Conservation (phyloP, 2,329 filamentous ascomycete species). For the Proliferodiscus dingleyae region DNA sequence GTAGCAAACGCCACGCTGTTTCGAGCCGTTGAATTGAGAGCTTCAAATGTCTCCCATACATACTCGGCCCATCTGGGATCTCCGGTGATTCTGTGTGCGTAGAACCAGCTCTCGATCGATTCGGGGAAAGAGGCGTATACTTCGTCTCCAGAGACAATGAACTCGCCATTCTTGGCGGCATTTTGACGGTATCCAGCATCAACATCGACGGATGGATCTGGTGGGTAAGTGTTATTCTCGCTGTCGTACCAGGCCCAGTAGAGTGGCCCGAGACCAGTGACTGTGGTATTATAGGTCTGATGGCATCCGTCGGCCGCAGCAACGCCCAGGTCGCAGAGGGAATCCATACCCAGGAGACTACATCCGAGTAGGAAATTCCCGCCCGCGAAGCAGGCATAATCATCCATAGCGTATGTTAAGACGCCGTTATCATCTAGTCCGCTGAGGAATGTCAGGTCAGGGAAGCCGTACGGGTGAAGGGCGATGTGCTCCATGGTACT, state of each 20-base stretch:
- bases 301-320: conserved; percentile 61
- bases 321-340: conserved; percentile 10
- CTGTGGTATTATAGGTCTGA: conserved; percentile 61
- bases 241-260: conserved; percentile 44
- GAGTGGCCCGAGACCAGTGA: conserved; percentile 70
- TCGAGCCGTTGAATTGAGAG: conserved; percentile 57
- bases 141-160: conserved; percentile 22
- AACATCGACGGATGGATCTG: neutral
- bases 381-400: conserved; percentile 72
- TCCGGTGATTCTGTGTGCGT: conserved; percentile 73
- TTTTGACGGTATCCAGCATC: conserved; percentile 53
- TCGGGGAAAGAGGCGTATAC: conserved; percentile 68
- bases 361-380: conserved; percentile 80
- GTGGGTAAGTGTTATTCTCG: conserved; percentile 32
- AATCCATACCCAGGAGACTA: conserved; percentile 49
- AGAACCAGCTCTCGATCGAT: conserved; percentile 76
- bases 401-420: conserved; percentile 38
- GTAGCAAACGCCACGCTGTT: conserved; percentile 60
- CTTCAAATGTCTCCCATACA: conserved; percentile 70
- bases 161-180: conserved; percentile 64
- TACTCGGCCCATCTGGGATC: conserved; percentile 71
- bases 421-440: conserved; percentile 43
- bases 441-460: conserved; percentile 66
- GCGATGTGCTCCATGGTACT: conserved; percentile 65
- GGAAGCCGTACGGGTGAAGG: conserved; percentile 57